A percentile compares a stretch with the other conserved stretches of the same genome.
phyloP scores from a whole-genome alignment of 164 flowering plant genomes.

The Kingdonia uniflora region DNA sequence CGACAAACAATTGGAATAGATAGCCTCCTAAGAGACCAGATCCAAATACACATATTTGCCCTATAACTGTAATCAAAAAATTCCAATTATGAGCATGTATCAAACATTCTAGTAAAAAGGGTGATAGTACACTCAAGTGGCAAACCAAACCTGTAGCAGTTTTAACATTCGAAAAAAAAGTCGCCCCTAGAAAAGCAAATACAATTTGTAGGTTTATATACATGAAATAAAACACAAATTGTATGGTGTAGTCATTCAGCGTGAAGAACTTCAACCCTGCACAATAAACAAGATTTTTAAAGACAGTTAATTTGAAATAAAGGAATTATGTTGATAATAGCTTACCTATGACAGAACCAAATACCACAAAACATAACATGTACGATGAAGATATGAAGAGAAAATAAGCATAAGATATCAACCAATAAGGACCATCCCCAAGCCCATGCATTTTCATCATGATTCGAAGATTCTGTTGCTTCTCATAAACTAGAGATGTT shows the following conservation, averaged over 20 bases:
- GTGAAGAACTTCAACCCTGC: constrained; percentile 81
- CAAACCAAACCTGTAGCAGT: constrained; percentile 47
- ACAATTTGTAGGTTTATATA: constrained; percentile 75
- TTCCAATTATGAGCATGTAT: constrained; percentile 1
- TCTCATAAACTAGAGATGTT: constrained; percentile 74
- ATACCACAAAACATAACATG: constrained; percentile 66
- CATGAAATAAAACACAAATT: constrained; percentile 68
- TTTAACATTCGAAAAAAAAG: constrained; percentile 43
- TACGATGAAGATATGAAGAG: constrained; percentile 50
- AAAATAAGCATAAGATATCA: constrained; percentile 84
- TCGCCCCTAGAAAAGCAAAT: constrained; percentile 60
- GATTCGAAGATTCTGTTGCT: constrained; percentile 73
- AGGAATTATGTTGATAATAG: constrained; percentile 1
- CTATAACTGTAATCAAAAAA: constrained; percentile 36
- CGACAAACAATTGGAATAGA: constrained; percentile 50
- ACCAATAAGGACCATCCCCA: constrained; percentile 95
- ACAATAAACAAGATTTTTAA: constrained; percentile 6
- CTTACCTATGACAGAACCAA: constrained; percentile 82
- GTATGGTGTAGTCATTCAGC: constrained; percentile 71
- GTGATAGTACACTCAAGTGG: background rate
- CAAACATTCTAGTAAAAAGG: no score
- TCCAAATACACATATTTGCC: constrained; percentile 58
- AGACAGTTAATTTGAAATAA: background rate
- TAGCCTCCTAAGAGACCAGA: constrained; percentile 64
- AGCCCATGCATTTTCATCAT: constrained; percentile 99